Percentiles rank a stretch among this genome's conserved stretches.
phyloP scores from a whole-genome alignment of 202 grass and related monocot species.

The Panicum hallii region DNA sequence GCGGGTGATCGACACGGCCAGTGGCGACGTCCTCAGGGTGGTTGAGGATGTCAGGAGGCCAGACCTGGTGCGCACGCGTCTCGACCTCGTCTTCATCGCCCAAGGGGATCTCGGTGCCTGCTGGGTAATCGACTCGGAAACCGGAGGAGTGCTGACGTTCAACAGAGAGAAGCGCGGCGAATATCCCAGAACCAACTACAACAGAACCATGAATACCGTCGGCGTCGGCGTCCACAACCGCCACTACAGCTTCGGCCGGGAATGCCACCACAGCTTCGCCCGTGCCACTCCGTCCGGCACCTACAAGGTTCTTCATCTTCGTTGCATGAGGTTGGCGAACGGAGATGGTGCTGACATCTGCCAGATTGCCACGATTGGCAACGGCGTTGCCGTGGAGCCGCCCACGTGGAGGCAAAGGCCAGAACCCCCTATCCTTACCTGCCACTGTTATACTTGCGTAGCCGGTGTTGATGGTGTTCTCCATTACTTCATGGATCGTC shows the following conservation, averaged over 20 bases:
- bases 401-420: not conserved
- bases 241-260: not conserved
- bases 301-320: constrained; percentile 10
- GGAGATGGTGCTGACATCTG: not conserved
- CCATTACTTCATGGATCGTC: no score
- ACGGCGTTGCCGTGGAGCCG: no score
- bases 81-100: constrained; percentile 8
- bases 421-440: not conserved
- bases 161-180: no score
- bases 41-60: not conserved
- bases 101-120: not conserved
- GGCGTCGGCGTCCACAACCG: not conserved
- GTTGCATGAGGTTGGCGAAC: not conserved
- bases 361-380: not conserved
- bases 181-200: not conserved
- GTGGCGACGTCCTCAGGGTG: not conserved
- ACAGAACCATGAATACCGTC: not conserved
- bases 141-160: not conserved
- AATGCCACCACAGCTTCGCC: not conserved
- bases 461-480: no score
- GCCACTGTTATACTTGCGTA: no score
- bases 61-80: not conserved
- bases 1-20: not conserved
- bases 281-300: not conserved
- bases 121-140: not conserved